Base-by-base conservation (phyloP, 495 filamentous ascomycete species). In the Aspergillus egyptiacus region DNA sequence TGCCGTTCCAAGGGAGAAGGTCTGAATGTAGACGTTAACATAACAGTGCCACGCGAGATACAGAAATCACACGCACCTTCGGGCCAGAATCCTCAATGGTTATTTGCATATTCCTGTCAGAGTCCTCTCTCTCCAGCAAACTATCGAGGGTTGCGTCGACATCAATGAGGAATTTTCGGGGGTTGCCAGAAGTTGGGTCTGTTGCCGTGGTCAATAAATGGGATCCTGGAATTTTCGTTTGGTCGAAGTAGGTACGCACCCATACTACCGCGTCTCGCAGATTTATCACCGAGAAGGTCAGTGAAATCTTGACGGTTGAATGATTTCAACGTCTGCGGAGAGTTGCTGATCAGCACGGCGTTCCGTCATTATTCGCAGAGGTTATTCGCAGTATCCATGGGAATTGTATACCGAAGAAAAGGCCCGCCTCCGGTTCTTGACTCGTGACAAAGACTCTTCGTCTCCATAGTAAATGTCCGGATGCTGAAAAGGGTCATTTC, bases 31-130 rank as follows among this genome's bases (percentile, higher is more conserved):
- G 0, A 19, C 2, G 51, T 39, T 13, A 44, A 28, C 17, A 37
- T 28, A 11, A 25, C 19, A 30, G 30, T 32, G 23, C 5, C 11
- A 11, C 10, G 4, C 20, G 11, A 5, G 11, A 24, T n/a, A 6
- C 3, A 35, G 17, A 2, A 31, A 8, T 1, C 5, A 15, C 15
- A 45, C 43, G n/a, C n/a, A 91, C 89, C 82, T 98, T 98, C 15
- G 93, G 93, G 10, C 93, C 93, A 48, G 74, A 69, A 70, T 97
- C 93, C 62, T 97, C 91, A 56, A 97, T 94, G 5, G 93, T 97
- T 61, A 98, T 98, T 65, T 96, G 89, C 71, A 83, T 83, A 62
- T 97, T 95, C 15, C 75, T 70, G 65, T 98, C 89, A 3, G 89
- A 91, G 58, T 97, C 93, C 61, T 98, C 93, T 41, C 85, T 82